Evolutionary conservation across 768 basidiomycete genomes (phyloP).

Genomic region (Naganishia onofrii): DNA sequence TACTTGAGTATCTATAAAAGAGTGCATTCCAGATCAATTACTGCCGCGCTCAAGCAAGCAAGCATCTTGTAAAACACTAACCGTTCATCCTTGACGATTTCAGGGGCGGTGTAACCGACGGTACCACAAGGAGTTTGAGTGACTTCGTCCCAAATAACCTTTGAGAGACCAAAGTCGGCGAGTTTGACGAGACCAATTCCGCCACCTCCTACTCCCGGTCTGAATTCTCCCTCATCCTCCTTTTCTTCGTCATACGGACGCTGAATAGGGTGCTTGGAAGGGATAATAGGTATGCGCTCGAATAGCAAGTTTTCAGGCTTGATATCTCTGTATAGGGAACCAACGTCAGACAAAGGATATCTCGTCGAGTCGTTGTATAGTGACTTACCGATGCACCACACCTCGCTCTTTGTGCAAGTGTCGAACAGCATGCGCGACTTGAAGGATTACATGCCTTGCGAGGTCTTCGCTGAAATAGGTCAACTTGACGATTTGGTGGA

Average conservation of each 20-base stretch:
- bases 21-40: background rate
- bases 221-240: constrained; percentile 95
- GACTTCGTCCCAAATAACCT: constrained; percentile 98
- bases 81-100: constrained; percentile 98
- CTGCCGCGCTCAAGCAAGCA: background rate
- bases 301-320: constrained; percentile 98
- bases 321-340: constrained; percentile 64
- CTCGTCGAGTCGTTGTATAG: background rate
- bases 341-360: background rate
- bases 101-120: constrained; percentile 97
- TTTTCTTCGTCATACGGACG: constrained; percentile 97
- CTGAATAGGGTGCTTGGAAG: constrained; percentile 68
- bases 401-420: constrained; percentile 97
- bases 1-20: constrained; percentile 51
- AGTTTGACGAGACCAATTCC: constrained; percentile 98
- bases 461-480: constrained; percentile 98
- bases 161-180: constrained; percentile 94
- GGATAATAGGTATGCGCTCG: constrained; percentile 83
- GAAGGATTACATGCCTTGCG: constrained; percentile 93
- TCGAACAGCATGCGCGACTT: constrained; percentile 82
- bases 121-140: constrained; percentile 99
- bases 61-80: constrained; percentile 64
- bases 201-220: constrained; percentile 86
- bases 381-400: constrained; percentile 78
- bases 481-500: constrained; percentile 97